phyloP scores from a whole-genome alignment of 2,329 filamentous ascomycete species.

The Colletotrichum sp. region DNA sequence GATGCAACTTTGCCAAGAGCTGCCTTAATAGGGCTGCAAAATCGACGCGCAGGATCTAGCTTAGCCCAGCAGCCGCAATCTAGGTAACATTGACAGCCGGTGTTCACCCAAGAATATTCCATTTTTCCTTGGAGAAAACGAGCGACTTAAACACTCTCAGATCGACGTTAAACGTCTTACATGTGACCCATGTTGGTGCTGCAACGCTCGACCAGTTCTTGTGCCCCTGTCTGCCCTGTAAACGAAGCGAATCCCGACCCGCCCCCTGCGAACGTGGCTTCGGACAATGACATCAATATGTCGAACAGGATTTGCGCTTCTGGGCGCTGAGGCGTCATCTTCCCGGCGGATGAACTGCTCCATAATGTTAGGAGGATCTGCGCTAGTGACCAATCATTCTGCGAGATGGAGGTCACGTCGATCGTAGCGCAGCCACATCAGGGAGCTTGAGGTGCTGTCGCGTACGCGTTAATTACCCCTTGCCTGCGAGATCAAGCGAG shows the following conservation, averaged over 20 bases:
- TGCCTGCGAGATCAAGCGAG: background rate
- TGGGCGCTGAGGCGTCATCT: background rate
- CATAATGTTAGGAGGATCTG: background rate
- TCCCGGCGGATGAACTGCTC: background rate
- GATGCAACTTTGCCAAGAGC: background rate
- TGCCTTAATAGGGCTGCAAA: background rate
- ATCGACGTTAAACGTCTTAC: conserved; percentile 4
- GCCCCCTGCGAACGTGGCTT: conserved; percentile 3
- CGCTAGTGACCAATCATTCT: background rate
- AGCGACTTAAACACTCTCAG: fast-evolving
- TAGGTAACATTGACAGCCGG: background rate
- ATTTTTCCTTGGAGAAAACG: background rate
- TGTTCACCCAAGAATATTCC: background rate
- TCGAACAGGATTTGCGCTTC: background rate
- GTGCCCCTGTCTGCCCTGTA: background rate
- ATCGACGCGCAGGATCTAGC: background rate
- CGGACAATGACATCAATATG: conserved; percentile 6
- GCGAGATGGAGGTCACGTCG: background rate
- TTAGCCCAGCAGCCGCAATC: background rate
- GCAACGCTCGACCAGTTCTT: background rate
- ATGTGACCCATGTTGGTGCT: background rate
- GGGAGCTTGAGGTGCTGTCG: background rate
- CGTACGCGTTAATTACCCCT: background rate
- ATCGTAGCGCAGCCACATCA: background rate
- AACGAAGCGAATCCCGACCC: background rate